A percentile compares a stretch with the other conserved stretches of the same genome.
Evolutionary conservation across 1,284 basidiomycete genomes (phyloP).

Genomic region (Ustilago curta): DNA sequence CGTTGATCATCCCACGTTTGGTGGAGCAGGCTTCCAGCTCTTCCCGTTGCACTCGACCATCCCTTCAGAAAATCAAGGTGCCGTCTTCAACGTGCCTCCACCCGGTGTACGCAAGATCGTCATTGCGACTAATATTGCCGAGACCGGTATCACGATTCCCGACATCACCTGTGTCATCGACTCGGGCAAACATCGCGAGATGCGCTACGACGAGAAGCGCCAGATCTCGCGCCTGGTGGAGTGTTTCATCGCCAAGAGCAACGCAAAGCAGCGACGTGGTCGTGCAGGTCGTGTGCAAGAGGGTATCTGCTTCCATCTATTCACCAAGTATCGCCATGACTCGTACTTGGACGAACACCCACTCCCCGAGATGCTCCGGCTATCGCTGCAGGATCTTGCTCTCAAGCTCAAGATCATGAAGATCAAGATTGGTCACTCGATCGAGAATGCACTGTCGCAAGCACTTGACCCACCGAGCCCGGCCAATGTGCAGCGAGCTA

Average conservation of each 20-base stretch:
- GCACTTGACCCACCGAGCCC: conserved; percentile 90
- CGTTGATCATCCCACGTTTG: conserved; percentile 80
- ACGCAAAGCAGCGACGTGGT: conserved; percentile 90
- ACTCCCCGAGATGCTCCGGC: conserved; percentile 92
- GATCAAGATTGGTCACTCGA: conserved; percentile 81
- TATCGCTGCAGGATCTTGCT: conserved; percentile 93
- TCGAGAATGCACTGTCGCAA: conserved; percentile 87
- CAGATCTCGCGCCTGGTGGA: conserved; percentile 93
- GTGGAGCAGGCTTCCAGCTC: conserved; percentile 79
- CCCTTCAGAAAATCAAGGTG: conserved; percentile 80
- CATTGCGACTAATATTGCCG: conserved; percentile 79
- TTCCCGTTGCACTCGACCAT: conserved; percentile 89
- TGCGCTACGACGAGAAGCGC: conserved; percentile 90
- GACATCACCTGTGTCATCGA: conserved; percentile 99
- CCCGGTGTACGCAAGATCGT: conserved; percentile 88
- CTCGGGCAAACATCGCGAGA: conserved; percentile 82
- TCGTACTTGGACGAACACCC: conserved; percentile 86
- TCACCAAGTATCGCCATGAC: conserved; percentile 89
- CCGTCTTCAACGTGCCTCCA: conserved; percentile 89
- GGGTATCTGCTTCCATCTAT: conserved; percentile 94
- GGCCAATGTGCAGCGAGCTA: conserved; percentile 90
- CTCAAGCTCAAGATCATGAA: conserved; percentile 98
- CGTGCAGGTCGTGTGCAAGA: conserved; percentile 91
- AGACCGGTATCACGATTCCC: conserved; percentile 96
- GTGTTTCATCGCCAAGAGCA: conserved; percentile 91